phyloP scores from a whole-genome alignment of 2,329 filamentous ascomycete genomes.

The Pseudogymnoascus sp. region DNA sequence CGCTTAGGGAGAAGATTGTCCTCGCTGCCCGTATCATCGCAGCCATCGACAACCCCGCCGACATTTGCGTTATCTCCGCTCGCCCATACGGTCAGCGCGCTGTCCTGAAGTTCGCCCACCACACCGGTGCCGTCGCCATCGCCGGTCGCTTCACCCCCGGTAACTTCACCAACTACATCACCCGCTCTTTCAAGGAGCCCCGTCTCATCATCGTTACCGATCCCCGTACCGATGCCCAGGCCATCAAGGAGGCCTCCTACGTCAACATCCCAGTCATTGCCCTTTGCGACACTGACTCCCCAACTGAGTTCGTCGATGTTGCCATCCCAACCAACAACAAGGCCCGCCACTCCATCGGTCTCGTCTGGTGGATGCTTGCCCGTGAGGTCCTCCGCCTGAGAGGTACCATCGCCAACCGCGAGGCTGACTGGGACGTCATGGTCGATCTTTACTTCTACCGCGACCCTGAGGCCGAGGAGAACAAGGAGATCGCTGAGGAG shows the following conservation, averaged over 20 bases:
- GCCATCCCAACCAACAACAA: conserved; percentile 99
- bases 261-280: conserved; percentile 99
- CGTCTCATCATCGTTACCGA: conserved; percentile 99
- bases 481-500: conserved; percentile 93
- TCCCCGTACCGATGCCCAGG: conserved; percentile 98
- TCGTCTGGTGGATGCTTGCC: conserved; percentile 98
- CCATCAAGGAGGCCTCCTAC: conserved; percentile 99
- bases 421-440: conserved; percentile 98
- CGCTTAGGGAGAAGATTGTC: conserved; percentile 96
- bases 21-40: conserved; percentile 97
- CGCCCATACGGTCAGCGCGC: conserved; percentile 99
- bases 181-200: conserved; percentile 99
- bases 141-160: conserved; percentile 99
- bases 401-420: conserved; percentile 90
- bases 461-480: conserved; percentile 98
- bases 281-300: conserved; percentile 97
- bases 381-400: conserved; percentile 99
- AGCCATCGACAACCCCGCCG: conserved; percentile 97
- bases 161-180: conserved; percentile 99
- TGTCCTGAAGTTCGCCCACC: conserved; percentile 97
- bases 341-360: conserved; percentile 97
- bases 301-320: conserved; percentile 98
- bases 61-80: conserved; percentile 98
- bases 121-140: conserved; percentile 96
- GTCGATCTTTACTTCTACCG: conserved; percentile 99